Percentiles rank a stretch among this genome's conserved stretches.
These are phyloP conservation scores for Diplodia intermedia DNA, from an alignment of 2,329 filamentous ascomycete genomes.

Conservation along the genomic window DNA sequence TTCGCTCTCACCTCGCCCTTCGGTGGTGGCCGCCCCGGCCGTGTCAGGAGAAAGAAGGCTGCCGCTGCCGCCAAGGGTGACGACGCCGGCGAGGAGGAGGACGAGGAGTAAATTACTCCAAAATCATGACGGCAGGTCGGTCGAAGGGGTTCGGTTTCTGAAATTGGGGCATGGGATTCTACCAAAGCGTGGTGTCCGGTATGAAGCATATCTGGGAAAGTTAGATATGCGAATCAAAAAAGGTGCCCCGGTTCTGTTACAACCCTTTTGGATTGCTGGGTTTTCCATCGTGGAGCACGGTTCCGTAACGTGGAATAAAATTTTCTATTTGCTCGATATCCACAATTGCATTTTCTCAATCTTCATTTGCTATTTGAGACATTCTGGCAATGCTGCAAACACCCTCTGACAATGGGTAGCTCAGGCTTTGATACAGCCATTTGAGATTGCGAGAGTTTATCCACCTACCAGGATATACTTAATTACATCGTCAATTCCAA, in stretches of 20 bases:
- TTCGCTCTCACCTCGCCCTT: conserved; percentile 97
- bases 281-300: neutral
- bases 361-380: neutral
- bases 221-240: conserved; percentile 26
- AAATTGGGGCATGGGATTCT: conserved; percentile 26
- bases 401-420: too few species aligned
- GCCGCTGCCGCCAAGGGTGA: conserved; percentile 89
- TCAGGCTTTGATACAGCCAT: too few species aligned
- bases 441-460: too few species aligned
- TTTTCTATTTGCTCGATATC: conserved; percentile 19
- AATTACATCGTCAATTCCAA: too few species aligned
- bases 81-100: conserved; percentile 82
- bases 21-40: conserved; percentile 93
- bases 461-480: too few species aligned
- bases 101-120: conserved; percentile 64
- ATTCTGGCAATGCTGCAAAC: neutral
- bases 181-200: conserved; percentile 20
- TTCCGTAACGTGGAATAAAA: conserved; percentile 9
- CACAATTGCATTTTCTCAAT: neutral
- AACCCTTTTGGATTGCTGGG: conserved; percentile 7
- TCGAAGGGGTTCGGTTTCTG: conserved; percentile 26
- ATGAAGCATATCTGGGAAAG: conserved; percentile 25
- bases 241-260: conserved; percentile 26
- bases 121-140: conserved; percentile 19
- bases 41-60: conserved; percentile 99